Conservation (phyloP, 306 rosid genomes). For the Medicago arabica region DNA sequence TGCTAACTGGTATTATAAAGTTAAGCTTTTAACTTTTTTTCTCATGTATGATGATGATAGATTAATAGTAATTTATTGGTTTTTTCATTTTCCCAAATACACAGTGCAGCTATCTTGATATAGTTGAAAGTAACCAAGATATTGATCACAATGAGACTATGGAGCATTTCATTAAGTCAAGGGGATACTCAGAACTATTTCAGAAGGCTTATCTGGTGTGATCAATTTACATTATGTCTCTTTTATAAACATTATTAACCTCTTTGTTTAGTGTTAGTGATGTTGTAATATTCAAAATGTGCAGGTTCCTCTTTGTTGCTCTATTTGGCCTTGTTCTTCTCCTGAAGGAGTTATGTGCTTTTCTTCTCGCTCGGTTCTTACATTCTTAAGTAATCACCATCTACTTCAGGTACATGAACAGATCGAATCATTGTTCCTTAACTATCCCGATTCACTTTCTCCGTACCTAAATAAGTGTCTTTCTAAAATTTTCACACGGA, state of each 20-base stretch:
- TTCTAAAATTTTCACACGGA: no score
- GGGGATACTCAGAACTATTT: slow-evolving; percentile 77
- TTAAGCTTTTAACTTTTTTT: no score
- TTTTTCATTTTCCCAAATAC: slow-evolving; percentile 1
- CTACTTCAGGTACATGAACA: slow-evolving; percentile 67
- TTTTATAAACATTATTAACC: not conserved
- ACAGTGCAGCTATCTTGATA: slow-evolving; percentile 67
- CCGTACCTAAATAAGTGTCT: not conserved
- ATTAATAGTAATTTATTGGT: not conserved
- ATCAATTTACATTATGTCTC: not conserved
- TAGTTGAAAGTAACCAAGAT: slow-evolving; percentile 67
- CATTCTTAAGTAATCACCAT: slow-evolving; percentile 82
- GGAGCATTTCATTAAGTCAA: slow-evolving; percentile 67
- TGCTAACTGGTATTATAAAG: no score
- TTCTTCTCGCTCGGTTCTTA: slow-evolving; percentile 78
- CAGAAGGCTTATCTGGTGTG: slow-evolving; percentile 80
- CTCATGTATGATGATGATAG: no score
- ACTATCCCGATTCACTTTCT: not conserved
- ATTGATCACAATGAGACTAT: slow-evolving; percentile 70
- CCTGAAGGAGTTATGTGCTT: slow-evolving; percentile 72
- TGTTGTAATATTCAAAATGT: slow-evolving; percentile 10
- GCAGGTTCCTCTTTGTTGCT: slow-evolving; percentile 81
- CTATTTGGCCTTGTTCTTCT: slow-evolving; percentile 82
- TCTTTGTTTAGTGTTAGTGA: slow-evolving; percentile 1
- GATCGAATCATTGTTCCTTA: not conserved